Evolutionary conservation across 306 rosid genomes (phyloP), one percentile per base, ranked within the genome.

Genomic region (Sphenostylis stenocarpa): DNA sequence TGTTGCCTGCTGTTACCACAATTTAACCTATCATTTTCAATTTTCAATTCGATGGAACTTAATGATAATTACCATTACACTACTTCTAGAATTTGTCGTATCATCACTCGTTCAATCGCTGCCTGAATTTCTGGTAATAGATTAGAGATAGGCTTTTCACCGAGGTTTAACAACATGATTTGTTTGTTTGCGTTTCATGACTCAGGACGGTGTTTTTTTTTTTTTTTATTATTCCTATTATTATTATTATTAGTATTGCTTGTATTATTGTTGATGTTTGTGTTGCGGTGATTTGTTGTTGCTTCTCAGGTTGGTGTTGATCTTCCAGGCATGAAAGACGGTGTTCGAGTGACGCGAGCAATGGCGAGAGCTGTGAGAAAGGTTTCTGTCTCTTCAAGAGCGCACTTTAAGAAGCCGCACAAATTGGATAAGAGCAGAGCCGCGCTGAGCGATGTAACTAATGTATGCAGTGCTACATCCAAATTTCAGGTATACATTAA

Each of bases 321-420:
- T 34, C 60, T 76, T 51, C 75, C 43, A 88, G 85, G 96, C 84
- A 76, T 33, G 75, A 84, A 73, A 85, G 39, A 13, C 16, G 3
- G 13, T 52, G 34, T 72, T 60, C 83, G 98, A 57, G 73, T 95
- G 67, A 95, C 98, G 36, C 77, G 97, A 77, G 91, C 98, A 58
- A 83, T 91, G 79, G 88, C 93, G 21, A 91, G 84, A 87, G 90
- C 83, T 34, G 45, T 89, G 73, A 84, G 68, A 61, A 88, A 80
- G 63, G 75, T 49, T 44, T 55, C 76, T 28, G 73, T 57, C 1
- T 53, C 88, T 47, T 80, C 89, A 7, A 79, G 79, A 58, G 83
- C 87, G 12, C 80, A 77, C 31, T 52, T 74, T 33, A 80, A 77
- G 63, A 86, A 76, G 72, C 87, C 71, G 14, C 82, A 52, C 67